These are phyloP conservation scores for Trametes cinnabarina DNA, from an alignment of 768 basidiomycete genomes.

Conservation along the genomic window DNA sequence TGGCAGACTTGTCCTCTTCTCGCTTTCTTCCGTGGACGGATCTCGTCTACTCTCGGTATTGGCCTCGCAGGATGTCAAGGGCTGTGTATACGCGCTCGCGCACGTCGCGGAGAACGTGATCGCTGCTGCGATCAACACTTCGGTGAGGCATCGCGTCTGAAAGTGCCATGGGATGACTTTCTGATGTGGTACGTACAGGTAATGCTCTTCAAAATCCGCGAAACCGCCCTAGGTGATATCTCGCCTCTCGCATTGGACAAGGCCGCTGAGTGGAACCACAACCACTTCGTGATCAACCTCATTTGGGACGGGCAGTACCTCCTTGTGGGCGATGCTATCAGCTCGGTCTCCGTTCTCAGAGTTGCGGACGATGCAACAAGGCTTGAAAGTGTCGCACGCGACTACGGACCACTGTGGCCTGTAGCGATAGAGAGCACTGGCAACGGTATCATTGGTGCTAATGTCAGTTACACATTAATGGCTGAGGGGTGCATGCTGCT, in stretches of 20 bases:
- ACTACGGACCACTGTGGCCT: conserved; percentile 77
- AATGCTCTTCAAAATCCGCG: conserved; percentile 39
- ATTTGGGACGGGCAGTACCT: conserved; percentile 53
- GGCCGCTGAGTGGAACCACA: conserved; percentile 71
- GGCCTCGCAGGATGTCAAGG: conserved; percentile 47
- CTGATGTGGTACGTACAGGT: conserved; percentile 18
- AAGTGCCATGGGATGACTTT: neutral
- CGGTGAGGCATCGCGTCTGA: conserved; percentile 50
- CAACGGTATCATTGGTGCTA: conserved; percentile 65
- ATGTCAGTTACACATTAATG: conserved; percentile 48
- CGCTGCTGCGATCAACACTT: conserved; percentile 71
- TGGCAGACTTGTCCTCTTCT: conserved; percentile 64
- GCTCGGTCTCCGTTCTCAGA: conserved; percentile 71
- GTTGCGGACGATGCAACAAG: conserved; percentile 42
- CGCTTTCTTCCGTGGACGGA: conserved; percentile 30
- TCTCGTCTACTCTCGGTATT: conserved; percentile 31
- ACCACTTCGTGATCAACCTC: conserved; percentile 73
- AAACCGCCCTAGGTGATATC: conserved; percentile 42
- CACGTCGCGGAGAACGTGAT: conserved; percentile 44
- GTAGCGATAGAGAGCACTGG: conserved; percentile 59
- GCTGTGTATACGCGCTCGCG: conserved; percentile 69
- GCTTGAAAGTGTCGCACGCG: conserved; percentile 50
- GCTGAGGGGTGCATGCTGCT: neutral
- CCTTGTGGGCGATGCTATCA: conserved; percentile 76
- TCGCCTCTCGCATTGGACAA: conserved; percentile 34